Evolutionary conservation across 1,284 basidiomycete species (phyloP).

Genomic region (Rhodofomes roseus): DNA sequence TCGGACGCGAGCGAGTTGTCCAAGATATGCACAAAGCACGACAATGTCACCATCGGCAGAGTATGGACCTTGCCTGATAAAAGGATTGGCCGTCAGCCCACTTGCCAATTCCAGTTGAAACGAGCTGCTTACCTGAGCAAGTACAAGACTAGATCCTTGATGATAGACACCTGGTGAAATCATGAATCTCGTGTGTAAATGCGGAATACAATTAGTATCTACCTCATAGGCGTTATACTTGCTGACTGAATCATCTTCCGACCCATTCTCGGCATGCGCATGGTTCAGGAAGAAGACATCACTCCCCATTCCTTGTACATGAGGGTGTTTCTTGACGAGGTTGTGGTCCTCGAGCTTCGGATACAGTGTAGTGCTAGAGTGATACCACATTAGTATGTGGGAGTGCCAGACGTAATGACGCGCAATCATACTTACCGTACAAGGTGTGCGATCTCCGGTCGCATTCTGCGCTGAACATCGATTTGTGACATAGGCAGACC

Average conservation of each 20-base stretch:
- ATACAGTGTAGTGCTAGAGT: constrained; percentile 52
- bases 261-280: constrained; percentile 47
- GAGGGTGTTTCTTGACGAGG: constrained; percentile 44
- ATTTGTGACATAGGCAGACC: constrained; percentile 41
- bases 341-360: constrained; percentile 54
- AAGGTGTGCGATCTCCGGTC: constrained; percentile 40
- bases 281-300: constrained; percentile 63
- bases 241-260: constrained; percentile 53
- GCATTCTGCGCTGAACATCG: constrained; percentile 39
- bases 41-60: constrained; percentile 57
- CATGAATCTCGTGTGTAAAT: background rate
- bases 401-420: background rate
- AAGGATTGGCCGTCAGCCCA: background rate
- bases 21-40: constrained; percentile 72
- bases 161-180: constrained; percentile 51
- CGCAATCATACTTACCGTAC: constrained; percentile 26
- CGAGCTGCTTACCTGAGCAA: constrained; percentile 46
- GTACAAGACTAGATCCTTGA: constrained; percentile 66
- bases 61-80: constrained; percentile 30
- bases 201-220: constrained; percentile 3
- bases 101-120: no score
- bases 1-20: constrained; percentile 48
- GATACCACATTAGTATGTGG: background rate
- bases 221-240: constrained; percentile 71
- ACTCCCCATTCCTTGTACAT: constrained; percentile 52